Conservation (phyloP, 129 eudicot genomes). For the Artemisia tridentata region DNA sequence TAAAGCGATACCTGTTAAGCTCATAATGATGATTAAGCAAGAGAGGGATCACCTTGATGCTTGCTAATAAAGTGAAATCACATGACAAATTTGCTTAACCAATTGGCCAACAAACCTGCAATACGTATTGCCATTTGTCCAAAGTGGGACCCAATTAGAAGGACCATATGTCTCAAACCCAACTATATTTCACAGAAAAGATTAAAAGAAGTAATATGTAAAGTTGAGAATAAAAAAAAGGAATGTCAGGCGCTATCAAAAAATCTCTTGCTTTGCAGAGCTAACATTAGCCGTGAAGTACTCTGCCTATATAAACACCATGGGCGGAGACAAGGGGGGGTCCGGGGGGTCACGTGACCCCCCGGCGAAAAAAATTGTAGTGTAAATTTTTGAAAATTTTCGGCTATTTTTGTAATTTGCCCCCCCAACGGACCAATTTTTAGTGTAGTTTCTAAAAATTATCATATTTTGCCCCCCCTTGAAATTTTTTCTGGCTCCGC, state of each 20-base stretch:
- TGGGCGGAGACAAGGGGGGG: too few species aligned
- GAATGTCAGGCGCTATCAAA: constrained; percentile 46
- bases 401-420: too few species aligned
- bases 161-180: constrained; percentile 37
- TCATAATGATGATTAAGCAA: background rate
- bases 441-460: too few species aligned
- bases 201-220: constrained; percentile 12
- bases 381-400: too few species aligned
- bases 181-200: constrained; percentile 50
- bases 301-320: constrained; percentile 59
- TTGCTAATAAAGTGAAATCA: constrained; percentile 27
- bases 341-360: too few species aligned
- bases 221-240: constrained; percentile 30
- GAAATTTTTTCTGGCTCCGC: too few species aligned
- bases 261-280: constrained; percentile 31
- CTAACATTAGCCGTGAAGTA: constrained; percentile 27
- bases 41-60: constrained; percentile 20
- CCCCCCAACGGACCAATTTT: too few species aligned
- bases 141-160: constrained; percentile 27
- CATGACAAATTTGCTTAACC: constrained; percentile 34
- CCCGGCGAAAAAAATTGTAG: too few species aligned
- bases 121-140: constrained; percentile 34
- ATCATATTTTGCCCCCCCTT: too few species aligned
- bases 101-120: constrained; percentile 35
- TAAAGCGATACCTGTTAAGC: background rate